Percentiles rank a stretch among this genome's conserved stretches.
These are phyloP conservation scores for Yarrowia galli DNA, from an alignment of 1,139 yeast genomes.

Conservation along the genomic window DNA sequence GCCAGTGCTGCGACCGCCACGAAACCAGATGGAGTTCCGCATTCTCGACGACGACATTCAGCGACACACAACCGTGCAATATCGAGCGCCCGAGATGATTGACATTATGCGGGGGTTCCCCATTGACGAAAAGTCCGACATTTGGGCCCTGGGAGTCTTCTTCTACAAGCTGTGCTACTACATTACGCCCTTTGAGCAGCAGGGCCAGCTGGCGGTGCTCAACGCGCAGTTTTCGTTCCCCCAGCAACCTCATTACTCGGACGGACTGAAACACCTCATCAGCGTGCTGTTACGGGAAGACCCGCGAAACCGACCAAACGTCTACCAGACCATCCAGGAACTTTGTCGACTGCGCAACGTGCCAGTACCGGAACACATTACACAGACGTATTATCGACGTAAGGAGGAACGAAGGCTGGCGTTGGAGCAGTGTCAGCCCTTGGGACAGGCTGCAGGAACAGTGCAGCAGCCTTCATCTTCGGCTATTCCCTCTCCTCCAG, in stretches of 20 bases:
- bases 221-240: conserved; percentile 70
- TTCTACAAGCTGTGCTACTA: conserved; percentile 90
- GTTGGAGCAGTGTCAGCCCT: conserved; percentile 12
- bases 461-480: conserved; percentile 22
- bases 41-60: conserved; percentile 80
- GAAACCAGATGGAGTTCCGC: conserved; percentile 68
- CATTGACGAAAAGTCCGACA: conserved; percentile 91
- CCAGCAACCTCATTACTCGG: conserved; percentile 53
- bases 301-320: conserved; percentile 84
- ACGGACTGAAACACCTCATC: conserved; percentile 58
- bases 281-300: conserved; percentile 81
- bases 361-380: conserved; percentile 57
- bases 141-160: conserved; percentile 96
- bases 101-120: conserved; percentile 85
- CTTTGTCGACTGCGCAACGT: conserved; percentile 63
- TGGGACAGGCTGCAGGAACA: not conserved
- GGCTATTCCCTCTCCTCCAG: not conserved
- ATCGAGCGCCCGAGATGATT: conserved; percentile 95
- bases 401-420: conserved; percentile 33
- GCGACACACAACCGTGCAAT: conserved; percentile 96
- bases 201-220: conserved; percentile 71
- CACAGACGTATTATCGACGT: conserved; percentile 42
- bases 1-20: conserved; percentile 68
- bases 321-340: conserved; percentile 79
- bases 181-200: conserved; percentile 89